Conservation (phyloP, 176 grass and related monocot species). For the Oryza australiensis region DNA sequence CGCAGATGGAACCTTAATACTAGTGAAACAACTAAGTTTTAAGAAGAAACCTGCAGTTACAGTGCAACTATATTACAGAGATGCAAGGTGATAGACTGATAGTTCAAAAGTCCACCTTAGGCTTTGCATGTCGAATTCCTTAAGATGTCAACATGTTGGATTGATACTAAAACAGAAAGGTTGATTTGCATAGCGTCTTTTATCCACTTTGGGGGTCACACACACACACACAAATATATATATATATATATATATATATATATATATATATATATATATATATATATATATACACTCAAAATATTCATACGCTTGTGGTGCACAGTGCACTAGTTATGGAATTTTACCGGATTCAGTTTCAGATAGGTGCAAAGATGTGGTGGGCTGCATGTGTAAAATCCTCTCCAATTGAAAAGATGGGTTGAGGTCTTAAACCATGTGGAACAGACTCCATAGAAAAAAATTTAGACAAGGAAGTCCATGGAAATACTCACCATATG, state of each 20-base stretch:
- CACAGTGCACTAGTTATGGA: background rate
- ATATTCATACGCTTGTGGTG: background rate
- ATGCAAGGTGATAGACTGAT: background rate
- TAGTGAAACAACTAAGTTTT: background rate
- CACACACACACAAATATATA: too few relatives aligned
- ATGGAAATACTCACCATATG: slow-evolving; percentile 53
- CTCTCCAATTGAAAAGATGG: background rate
- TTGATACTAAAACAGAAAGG: background rate
- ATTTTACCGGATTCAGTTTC: background rate
- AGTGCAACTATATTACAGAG: background rate
- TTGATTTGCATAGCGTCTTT: background rate
- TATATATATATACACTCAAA: background rate
- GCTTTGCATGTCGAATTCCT: background rate
- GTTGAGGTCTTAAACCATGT: background rate
- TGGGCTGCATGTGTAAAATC: background rate
- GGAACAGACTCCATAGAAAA: background rate
- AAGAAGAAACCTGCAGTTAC: background rate
- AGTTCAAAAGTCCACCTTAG: background rate
- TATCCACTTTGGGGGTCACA: background rate
- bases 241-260: too few relatives aligned
- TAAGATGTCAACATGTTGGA: background rate
- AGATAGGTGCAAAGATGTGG: background rate
- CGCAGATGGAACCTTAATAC: background rate
- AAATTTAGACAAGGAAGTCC: too few relatives aligned
- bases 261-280: too few relatives aligned